Conservation (phyloP, 2,329 filamentous ascomycete species). For the Lecanosticta acicola region DNA sequence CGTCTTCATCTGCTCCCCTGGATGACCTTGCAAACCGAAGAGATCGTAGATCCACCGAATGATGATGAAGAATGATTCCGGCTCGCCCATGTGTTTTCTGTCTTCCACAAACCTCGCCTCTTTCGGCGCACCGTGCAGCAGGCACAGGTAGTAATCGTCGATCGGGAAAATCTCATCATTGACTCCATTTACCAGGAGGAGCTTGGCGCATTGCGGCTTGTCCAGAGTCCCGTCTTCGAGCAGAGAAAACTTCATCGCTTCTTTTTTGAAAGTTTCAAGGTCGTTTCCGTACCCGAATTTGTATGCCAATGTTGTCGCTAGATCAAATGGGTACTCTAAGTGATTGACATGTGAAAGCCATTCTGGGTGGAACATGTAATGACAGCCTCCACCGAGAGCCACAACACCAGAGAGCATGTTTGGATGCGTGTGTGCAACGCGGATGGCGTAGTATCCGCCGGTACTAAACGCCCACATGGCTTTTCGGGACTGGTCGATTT, state of each 20-base stretch:
- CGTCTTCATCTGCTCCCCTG: slow-evolving; percentile 42
- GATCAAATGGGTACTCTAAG: slow-evolving; percentile 56
- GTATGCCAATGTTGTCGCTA: slow-evolving; percentile 46
- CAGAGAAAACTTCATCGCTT: slow-evolving; percentile 50
- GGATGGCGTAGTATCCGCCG: slow-evolving; percentile 55
- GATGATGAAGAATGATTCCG: slow-evolving; percentile 45
- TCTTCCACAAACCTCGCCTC: slow-evolving; percentile 43
- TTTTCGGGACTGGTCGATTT: slow-evolving; percentile 45
- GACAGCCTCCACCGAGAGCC: slow-evolving; percentile 51
- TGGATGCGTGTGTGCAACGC: slow-evolving; percentile 53
- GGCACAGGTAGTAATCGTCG: slow-evolving; percentile 53
- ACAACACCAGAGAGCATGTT: slow-evolving; percentile 48
- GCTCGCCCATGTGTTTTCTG: slow-evolving; percentile 49
- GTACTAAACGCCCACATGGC: slow-evolving; percentile 55
- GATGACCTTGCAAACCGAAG: slow-evolving; percentile 41
- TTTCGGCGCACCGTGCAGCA: slow-evolving; percentile 51
- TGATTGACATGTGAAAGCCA: slow-evolving; percentile 53
- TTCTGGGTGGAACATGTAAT: slow-evolving; percentile 52
- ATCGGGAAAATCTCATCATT: slow-evolving; percentile 59
- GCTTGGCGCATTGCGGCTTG: slow-evolving; percentile 41
- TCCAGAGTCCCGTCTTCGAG: slow-evolving; percentile 52
- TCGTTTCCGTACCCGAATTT: slow-evolving; percentile 44
- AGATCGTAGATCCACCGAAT: slow-evolving; percentile 46
- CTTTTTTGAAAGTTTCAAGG: slow-evolving; percentile 43
- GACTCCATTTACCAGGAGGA: slow-evolving; percentile 54